Evolutionary conservation across 257 asterid species (phyloP).

Genomic region (Paulownia fortunei): DNA sequence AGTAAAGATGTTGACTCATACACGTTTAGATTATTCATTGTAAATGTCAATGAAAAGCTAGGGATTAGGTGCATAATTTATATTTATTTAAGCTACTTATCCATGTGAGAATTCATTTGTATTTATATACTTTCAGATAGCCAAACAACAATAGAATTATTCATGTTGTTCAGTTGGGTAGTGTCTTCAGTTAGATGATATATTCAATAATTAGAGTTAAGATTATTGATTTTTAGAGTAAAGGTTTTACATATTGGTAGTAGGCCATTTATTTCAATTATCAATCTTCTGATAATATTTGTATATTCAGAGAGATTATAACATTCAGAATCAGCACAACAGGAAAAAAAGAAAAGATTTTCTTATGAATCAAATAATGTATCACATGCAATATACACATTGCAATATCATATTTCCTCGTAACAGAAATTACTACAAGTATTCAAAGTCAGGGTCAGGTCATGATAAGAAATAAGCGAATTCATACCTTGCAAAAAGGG

Average conservation of each 20-base stretch:
- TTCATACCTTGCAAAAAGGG: neutral
- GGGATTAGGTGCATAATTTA: neutral
- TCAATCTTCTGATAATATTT: too few relatives aligned
- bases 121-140: neutral
- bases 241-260: too few relatives aligned
- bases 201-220: too few relatives aligned
- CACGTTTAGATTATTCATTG: neutral
- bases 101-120: neutral
- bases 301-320: too few relatives aligned
- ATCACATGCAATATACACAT: neutral
- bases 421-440: neutral
- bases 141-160: too few relatives aligned
- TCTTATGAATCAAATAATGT: neutral
- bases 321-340: neutral
- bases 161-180: too few relatives aligned
- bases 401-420: neutral
- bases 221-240: too few relatives aligned
- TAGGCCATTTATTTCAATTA: too few relatives aligned
- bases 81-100: neutral
- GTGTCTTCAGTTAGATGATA: too few relatives aligned
- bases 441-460: neutral
- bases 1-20: constrained; percentile 14
- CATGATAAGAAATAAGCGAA: neutral
- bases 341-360: neutral
- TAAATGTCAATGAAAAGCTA: neutral